Evolutionary conservation across 495 filamentous ascomycete genomes (phyloP).

Genomic region (Articulospora tetracladia): DNA sequence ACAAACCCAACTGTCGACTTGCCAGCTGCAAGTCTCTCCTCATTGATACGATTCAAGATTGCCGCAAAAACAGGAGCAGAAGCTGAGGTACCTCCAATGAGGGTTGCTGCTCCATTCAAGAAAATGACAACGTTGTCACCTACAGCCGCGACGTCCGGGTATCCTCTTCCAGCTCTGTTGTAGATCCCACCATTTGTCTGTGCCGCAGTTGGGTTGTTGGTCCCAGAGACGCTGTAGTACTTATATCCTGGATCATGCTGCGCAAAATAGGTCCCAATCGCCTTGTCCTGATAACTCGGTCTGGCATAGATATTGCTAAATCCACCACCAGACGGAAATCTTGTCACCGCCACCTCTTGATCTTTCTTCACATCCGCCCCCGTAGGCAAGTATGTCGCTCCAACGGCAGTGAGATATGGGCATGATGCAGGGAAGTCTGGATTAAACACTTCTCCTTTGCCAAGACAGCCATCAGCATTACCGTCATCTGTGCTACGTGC

Average conservation of each 20-base stretch:
- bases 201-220: constrained; percentile 34
- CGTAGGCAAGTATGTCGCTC: constrained; percentile 31
- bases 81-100: constrained; percentile 45
- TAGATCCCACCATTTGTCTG: constrained; percentile 43
- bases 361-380: not conserved
- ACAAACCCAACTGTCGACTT: constrained; percentile 58
- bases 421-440: constrained; percentile 12
- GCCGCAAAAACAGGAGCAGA: constrained; percentile 32
- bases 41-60: constrained; percentile 57
- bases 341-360: not conserved
- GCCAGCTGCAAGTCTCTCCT: constrained; percentile 51
- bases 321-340: not conserved
- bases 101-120: not conserved
- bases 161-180: constrained; percentile 32
- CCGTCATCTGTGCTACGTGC: constrained; percentile 19
- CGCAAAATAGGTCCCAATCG: constrained; percentile 46
- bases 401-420: constrained; percentile 38
- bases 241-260: constrained; percentile 34
- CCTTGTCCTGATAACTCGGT: constrained; percentile 31
- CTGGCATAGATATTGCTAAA: not conserved
- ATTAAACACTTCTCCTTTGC: constrained; percentile 12
- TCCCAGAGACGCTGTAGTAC: constrained; percentile 31
- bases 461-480: constrained; percentile 15
- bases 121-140: constrained; percentile 47
- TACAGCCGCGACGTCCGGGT: constrained; percentile 60